Conservation (phyloP, 371 early-diverging fungal species). For the Mortierella sp. region DNA sequence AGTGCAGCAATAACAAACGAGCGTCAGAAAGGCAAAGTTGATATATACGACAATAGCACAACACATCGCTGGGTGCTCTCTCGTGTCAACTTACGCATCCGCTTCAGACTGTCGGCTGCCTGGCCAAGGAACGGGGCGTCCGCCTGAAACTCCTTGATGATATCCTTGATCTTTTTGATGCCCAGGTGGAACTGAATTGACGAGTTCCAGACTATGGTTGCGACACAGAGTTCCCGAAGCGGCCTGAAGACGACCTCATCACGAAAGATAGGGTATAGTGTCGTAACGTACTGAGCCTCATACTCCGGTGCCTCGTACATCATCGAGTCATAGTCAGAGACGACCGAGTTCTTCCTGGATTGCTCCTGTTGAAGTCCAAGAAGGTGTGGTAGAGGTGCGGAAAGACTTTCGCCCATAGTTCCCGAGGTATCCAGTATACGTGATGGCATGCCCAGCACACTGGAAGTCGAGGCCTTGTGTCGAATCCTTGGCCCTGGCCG, state of each 20-base stretch:
- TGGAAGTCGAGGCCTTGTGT: constrained; percentile 36
- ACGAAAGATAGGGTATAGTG: constrained; percentile 49
- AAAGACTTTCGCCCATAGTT: constrained; percentile 14
- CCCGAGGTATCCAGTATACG: constrained; percentile 32
- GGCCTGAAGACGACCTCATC: constrained; percentile 53
- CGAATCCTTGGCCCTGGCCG: constrained; percentile 42
- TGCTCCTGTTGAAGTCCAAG: constrained; percentile 49
- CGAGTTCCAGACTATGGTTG: constrained; percentile 55
- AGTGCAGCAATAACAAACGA: background rate
- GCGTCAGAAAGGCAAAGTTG: background rate
- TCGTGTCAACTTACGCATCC: constrained; percentile 54
- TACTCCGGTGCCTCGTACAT: constrained; percentile 51
- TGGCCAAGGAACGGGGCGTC: constrained; percentile 42
- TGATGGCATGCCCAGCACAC: constrained; percentile 24
- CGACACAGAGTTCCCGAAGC: constrained; percentile 52
- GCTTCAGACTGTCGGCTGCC: constrained; percentile 28
- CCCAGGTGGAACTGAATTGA: constrained; percentile 55
- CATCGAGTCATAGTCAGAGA: constrained; percentile 49
- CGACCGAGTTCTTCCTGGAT: constrained; percentile 52
- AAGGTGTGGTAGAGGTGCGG: constrained; percentile 34
- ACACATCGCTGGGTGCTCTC: too few relatives aligned
- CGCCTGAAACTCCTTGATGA: constrained; percentile 44
- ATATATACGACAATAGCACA: too few relatives aligned
- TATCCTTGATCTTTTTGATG: constrained; percentile 53
- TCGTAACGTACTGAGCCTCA: constrained; percentile 48